phyloP scores from a whole-genome alignment of 2,329 filamentous ascomycete genomes.

The Colletotrichum lupini region DNA sequence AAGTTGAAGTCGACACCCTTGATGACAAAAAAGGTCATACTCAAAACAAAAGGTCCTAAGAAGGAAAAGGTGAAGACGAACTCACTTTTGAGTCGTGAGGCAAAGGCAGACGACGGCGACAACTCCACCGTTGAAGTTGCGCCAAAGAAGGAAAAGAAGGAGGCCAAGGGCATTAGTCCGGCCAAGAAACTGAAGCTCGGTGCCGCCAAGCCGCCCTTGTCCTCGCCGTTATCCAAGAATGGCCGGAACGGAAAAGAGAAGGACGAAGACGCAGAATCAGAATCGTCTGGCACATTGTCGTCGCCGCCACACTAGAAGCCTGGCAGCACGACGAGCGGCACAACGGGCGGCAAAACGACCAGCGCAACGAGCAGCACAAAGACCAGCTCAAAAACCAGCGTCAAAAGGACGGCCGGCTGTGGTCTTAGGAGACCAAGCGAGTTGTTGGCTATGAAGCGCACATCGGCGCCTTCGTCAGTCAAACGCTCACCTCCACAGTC shows the following conservation, averaged over 20 bases:
- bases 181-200: slow-evolving; percentile 53
- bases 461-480: not conserved
- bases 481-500: not conserved
- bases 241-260: slow-evolving; percentile 48
- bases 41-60: slow-evolving; percentile 65
- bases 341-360: not conserved
- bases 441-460: not conserved
- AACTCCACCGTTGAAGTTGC: slow-evolving; percentile 43
- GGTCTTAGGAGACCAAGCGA: not conserved
- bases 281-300: slow-evolving; percentile 67
- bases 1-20: slow-evolving; percentile 59
- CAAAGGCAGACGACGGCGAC: slow-evolving; percentile 48
- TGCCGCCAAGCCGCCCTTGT: slow-evolving; percentile 58
- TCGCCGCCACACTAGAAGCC: slow-evolving; percentile 55
- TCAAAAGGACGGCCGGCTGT: not conserved
- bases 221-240: slow-evolving; percentile 61
- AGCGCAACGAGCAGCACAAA: not conserved
- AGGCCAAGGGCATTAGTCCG: slow-evolving; percentile 46
- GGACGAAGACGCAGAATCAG: slow-evolving; percentile 61
- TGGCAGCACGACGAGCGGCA: slow-evolving; percentile 10
- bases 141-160: slow-evolving; percentile 51
- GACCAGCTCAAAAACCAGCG: not conserved
- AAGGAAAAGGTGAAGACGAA: slow-evolving; percentile 66
- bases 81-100: slow-evolving; percentile 63
- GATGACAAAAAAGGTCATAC: slow-evolving; percentile 64